Evolutionary conservation across 1,284 basidiomycete genomes (phyloP), one percentile per base, ranked within the genome.

Genomic region (Taiwanofungus camphoratus): DNA sequence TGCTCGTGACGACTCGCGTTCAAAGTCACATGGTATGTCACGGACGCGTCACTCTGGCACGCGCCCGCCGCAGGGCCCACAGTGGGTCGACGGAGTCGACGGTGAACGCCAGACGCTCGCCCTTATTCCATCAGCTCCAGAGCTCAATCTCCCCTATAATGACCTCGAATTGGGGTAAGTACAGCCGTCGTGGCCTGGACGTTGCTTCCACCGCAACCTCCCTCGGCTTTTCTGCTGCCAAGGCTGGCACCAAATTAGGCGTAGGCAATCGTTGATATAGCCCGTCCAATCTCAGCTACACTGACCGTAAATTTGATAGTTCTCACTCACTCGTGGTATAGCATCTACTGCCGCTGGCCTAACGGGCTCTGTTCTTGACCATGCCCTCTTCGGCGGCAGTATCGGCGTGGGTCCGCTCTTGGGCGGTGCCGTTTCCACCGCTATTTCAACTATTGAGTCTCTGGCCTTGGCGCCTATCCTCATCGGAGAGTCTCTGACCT

Each of bases 401-500:
- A 63, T 71, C 29, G 70, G 82, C 31, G 73, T 79, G 8, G 72
- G 78, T 12, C 73, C 74, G 19, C 61, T 78, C 21, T 55, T 83
- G 6, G 73, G 75, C 24, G 70, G 70, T 36, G 78, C 79, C 5
- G 72, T 85, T 20, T 70, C 76, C 5, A 71, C 71, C 21, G 79
- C 72, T n/a, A 68, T 88, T 38, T 74, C 76, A 27, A 65, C 85
- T 27, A 77, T 78, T 5, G 87, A 89, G 60, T 74, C 77, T 41
- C 63, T 86, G 34, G 79, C 82, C 4, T 76, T 89, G 31, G 77
- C 79, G 3, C 85, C 86, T 5, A 78, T 88, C 50, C 70, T 79
- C 49, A 63, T 88, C 16, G 78, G 81, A 26, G 84, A 89, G 63
- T 80, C 82, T 52, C 71, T 89, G 42, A 82, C 87, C n/a, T 77